A percentile compares a stretch with the other conserved stretches of the same genome.
phyloP scores from a whole-genome alignment of 1,139 yeast genomes.

The Saccharomycopsis phalli region DNA sequence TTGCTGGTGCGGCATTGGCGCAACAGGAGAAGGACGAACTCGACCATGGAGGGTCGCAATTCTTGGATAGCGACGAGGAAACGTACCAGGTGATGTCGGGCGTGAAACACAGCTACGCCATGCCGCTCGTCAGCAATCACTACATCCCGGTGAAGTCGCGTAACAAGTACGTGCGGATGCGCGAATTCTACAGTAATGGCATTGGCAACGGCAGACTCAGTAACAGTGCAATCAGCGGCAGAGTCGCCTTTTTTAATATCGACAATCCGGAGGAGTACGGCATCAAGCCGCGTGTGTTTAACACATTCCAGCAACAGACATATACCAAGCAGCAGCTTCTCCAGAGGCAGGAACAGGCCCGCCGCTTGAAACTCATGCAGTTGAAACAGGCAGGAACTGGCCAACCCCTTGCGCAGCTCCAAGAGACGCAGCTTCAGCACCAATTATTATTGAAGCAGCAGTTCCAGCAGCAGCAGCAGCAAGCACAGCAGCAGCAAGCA shows the following conservation, averaged over 20 bases:
- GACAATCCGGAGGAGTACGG: constrained; percentile 19
- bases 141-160: constrained; percentile 16
- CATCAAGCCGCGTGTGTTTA: constrained; percentile 16
- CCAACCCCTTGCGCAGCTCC: constrained; percentile 29
- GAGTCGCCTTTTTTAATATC: constrained; percentile 18
- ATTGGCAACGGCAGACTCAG: constrained; percentile 18
- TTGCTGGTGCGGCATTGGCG: constrained; percentile 70
- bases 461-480: constrained; percentile 21
- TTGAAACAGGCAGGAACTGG: constrained; percentile 28
- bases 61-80: constrained; percentile 43
- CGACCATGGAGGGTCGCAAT: constrained; percentile 33
- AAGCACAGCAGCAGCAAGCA: constrained; percentile 19
- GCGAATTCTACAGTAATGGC: constrained; percentile 19
- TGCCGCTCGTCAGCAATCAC: constrained; percentile 15
- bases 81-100: constrained; percentile 90
- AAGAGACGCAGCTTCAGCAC: constrained; percentile 27
- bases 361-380: constrained; percentile 26
- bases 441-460: constrained; percentile 24
- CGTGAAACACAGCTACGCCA: constrained; percentile 52
- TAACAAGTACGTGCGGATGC: constrained; percentile 15
- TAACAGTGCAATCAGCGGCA: constrained; percentile 20
- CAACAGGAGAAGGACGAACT: constrained; percentile 38
- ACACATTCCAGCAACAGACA: constrained; percentile 9
- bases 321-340: constrained; percentile 1
- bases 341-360: constrained; percentile 16